phyloP scores from a whole-genome alignment of 1,284 basidiomycete species.

The Marasmius oreades region DNA sequence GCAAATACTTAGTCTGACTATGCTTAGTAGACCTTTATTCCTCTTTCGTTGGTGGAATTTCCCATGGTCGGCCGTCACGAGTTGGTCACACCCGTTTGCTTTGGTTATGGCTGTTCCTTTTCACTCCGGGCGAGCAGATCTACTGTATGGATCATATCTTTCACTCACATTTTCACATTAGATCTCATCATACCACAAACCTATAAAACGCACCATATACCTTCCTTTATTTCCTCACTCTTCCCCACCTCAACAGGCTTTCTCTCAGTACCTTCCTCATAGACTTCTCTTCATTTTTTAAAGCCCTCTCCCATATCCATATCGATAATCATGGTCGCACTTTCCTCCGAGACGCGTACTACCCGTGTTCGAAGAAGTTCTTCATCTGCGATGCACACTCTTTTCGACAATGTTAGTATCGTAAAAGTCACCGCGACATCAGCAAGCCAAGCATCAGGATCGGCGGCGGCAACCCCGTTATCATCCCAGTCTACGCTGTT shows the following conservation, averaged over 20 bases:
- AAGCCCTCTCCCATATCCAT: conserved; percentile 4
- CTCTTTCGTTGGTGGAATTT: too few relatives aligned
- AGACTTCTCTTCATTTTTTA: conserved; percentile 9
- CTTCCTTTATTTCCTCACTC: neutral
- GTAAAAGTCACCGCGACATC: conserved; percentile 22
- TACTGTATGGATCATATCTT: conserved; percentile 2
- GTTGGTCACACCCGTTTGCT: neutral
- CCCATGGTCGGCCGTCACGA: too few relatives aligned
- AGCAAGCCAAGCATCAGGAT: conserved; percentile 10
- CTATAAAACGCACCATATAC: neutral
- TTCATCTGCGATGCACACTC: neutral
- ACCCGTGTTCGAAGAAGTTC: conserved; percentile 1
- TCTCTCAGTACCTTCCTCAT: neutral
- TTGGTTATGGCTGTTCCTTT: neutral
- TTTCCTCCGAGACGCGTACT: conserved; percentile 26
- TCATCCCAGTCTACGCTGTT: conserved; percentile 34
- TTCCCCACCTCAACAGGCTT: neutral
- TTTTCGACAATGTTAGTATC: conserved; percentile 7
- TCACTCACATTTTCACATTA: neutral
- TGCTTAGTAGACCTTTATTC: too few relatives aligned
- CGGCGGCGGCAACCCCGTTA: too few relatives aligned
- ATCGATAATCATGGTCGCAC: conserved; percentile 27
- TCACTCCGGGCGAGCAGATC: neutral
- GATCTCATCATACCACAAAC: neutral
- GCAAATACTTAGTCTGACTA: too few relatives aligned